Conservation (phyloP, 305 asterid species). For the Fraxinus albicans region DNA sequence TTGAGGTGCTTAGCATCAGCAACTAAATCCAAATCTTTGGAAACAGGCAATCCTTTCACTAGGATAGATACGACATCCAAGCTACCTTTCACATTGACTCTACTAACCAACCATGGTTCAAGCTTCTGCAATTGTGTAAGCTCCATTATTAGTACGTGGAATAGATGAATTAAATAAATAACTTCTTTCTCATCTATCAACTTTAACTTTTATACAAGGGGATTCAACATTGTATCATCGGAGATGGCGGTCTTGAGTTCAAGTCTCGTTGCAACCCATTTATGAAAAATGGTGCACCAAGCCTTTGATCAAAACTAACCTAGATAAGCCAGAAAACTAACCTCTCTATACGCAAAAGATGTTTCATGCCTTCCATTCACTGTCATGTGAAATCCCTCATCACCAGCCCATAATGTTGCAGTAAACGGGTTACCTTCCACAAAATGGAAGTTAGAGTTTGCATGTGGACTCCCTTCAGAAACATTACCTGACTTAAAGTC, state of each 20-base stretch:
- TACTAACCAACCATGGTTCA: constrained; percentile 85
- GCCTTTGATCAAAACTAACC: neutral
- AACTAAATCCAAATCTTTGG: constrained; percentile 56
- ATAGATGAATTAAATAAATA: neutral
- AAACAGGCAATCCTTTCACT: constrained; percentile 84
- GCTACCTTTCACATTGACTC: constrained; percentile 68
- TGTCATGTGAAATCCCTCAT: constrained; percentile 88
- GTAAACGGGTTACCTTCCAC: constrained; percentile 83
- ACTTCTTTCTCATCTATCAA: neutral
- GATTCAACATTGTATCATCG: neutral
- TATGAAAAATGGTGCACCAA: neutral
- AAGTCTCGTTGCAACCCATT: neutral
- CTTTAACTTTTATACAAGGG: neutral
- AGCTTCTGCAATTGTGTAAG: constrained; percentile 61
- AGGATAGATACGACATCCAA: constrained; percentile 57
- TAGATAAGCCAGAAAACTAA: constrained; percentile 17
- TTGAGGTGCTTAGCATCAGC: constrained; percentile 58
- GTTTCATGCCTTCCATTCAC: constrained; percentile 98
- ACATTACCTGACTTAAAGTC: constrained; percentile 40
- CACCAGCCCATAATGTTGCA: constrained; percentile 89
- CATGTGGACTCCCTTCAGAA: constrained; percentile 51
- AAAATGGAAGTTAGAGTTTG: constrained; percentile 55
- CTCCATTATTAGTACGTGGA: neutral
- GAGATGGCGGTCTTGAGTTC: neutral
- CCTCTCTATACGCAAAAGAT: constrained; percentile 77